Conservation (phyloP, 2,329 filamentous ascomycete genomes). For the Trichophyton verrucosum region DNA sequence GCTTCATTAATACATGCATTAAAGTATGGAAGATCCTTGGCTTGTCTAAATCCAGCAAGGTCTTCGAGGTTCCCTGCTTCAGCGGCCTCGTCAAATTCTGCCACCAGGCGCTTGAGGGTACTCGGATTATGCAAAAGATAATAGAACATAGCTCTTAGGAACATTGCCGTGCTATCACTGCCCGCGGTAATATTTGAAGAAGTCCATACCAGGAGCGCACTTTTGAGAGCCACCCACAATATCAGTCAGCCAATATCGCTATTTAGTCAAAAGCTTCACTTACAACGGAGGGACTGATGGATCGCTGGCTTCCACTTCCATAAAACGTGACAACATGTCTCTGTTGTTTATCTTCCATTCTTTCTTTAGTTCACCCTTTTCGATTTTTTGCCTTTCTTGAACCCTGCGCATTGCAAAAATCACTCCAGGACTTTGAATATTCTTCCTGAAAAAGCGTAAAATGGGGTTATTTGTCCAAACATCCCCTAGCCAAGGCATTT, state of each 20-base stretch:
- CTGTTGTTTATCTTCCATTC: slow-evolving; percentile 32
- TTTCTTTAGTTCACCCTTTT: slow-evolving; percentile 33
- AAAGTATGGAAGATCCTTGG: slow-evolving; percentile 59
- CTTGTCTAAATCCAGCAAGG: slow-evolving; percentile 38
- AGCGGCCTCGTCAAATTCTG: slow-evolving; percentile 25
- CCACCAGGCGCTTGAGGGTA: slow-evolving; percentile 23
- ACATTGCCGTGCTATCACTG: slow-evolving; percentile 68
- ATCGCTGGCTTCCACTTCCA: slow-evolving; percentile 18
- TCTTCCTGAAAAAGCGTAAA: slow-evolving; percentile 52
- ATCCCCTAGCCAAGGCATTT: slow-evolving; percentile 60
- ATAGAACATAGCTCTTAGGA: slow-evolving; percentile 59
- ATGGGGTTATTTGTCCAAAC: slow-evolving; percentile 64
- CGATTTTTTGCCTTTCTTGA: slow-evolving; percentile 53
- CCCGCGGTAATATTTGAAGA: slow-evolving; percentile 50
- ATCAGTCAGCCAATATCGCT: slow-evolving; percentile 47
- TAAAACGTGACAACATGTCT: slow-evolving; percentile 23
- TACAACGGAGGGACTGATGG: slow-evolving; percentile 21
- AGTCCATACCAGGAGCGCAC: slow-evolving; percentile 62
- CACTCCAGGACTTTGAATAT: slow-evolving; percentile 56
- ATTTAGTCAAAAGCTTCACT: slow-evolving; percentile 42
- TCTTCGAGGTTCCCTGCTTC: slow-evolving; percentile 50
- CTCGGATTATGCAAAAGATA: slow-evolving; percentile 53
- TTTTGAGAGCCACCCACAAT: slow-evolving; percentile 55
- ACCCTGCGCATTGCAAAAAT: slow-evolving; percentile 56
- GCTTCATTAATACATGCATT: slow-evolving; percentile 68